Evolutionary conservation across 1,139 yeast species (phyloP).

Genomic region (Spencermartinsiella ligniputridi): DNA sequence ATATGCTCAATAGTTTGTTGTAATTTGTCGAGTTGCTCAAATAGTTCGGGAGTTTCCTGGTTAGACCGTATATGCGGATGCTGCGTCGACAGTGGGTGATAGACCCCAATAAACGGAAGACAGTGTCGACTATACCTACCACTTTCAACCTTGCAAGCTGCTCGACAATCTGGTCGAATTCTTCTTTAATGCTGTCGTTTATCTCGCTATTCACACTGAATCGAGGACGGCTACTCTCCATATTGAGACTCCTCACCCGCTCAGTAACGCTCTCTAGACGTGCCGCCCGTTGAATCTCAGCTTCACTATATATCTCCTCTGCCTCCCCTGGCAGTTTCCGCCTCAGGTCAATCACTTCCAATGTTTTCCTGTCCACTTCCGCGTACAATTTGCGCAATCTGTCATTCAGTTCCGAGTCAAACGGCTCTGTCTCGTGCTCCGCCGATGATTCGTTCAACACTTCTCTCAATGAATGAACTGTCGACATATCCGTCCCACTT

Average conservation of each 20-base stretch:
- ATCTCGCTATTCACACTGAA: not conserved
- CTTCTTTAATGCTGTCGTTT: not conserved
- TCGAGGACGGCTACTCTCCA: too few relatives aligned
- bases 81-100: too few relatives aligned
- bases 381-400: constrained; percentile 45
- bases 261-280: not conserved
- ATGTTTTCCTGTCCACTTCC: constrained; percentile 50
- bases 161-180: not conserved
- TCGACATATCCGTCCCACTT: constrained; percentile 35
- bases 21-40: not conserved
- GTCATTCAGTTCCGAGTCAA: constrained; percentile 51
- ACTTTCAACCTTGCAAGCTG: not conserved
- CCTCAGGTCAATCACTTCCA: constrained; percentile 46
- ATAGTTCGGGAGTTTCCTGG: not conserved
- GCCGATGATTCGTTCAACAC: constrained; percentile 16
- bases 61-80: too few relatives aligned
- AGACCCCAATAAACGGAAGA: not conserved
- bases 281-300: constrained; percentile 3
- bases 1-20: constrained; percentile 1
- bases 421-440: constrained; percentile 46
- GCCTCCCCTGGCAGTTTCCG: constrained; percentile 41
- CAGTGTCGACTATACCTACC: not conserved
- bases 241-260: too few relatives aligned
- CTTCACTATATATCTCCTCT: constrained; percentile 5
- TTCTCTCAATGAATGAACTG: constrained; percentile 15